Conservation (phyloP, 176 grass and related monocot genomes). For the Musa troglodytarum region DNA sequence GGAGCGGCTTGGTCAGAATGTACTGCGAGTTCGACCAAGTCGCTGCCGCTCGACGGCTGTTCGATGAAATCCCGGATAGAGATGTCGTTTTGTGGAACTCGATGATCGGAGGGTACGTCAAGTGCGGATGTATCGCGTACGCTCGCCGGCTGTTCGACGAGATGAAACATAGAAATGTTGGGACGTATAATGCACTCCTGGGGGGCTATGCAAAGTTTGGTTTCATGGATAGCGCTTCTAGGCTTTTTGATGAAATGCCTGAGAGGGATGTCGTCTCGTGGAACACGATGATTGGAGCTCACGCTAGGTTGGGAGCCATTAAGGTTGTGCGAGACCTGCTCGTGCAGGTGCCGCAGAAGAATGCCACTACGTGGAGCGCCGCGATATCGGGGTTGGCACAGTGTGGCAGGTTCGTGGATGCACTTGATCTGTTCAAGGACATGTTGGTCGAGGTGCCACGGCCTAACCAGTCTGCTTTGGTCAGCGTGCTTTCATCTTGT, state of each 20-base stretch:
- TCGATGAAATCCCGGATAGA: conserved; percentile 8
- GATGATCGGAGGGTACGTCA: conserved; percentile 18
- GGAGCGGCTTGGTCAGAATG: conserved; percentile 12
- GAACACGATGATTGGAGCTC: conserved; percentile 24
- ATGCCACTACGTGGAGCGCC: conserved; percentile 16
- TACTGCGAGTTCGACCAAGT: conserved; percentile 1
- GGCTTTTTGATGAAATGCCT: conserved; percentile 17
- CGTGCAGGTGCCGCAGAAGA: background rate
- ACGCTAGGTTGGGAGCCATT: conserved; percentile 1
- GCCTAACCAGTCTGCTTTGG: conserved; percentile 19
- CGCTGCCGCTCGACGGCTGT: conserved; percentile 3
- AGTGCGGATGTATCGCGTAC: background rate
- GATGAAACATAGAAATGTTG: conserved; percentile 10
- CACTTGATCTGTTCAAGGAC: conserved; percentile 1
- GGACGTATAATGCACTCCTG: conserved; percentile 18
- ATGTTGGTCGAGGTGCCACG: conserved; percentile 8
- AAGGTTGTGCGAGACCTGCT: background rate
- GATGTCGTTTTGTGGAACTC: conserved; percentile 22
- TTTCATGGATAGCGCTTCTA: background rate
- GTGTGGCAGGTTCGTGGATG: conserved; percentile 4
- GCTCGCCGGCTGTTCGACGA: conserved; percentile 13
- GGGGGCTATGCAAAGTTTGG: conserved; percentile 3
- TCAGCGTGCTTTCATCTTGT: conserved; percentile 15
- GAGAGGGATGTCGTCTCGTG: conserved; percentile 21
- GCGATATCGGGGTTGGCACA: conserved; percentile 17